These are phyloP conservation scores for Arctostaphylos glauca DNA, from an alignment of 148 eudicot genomes.

Conservation along the genomic window DNA sequence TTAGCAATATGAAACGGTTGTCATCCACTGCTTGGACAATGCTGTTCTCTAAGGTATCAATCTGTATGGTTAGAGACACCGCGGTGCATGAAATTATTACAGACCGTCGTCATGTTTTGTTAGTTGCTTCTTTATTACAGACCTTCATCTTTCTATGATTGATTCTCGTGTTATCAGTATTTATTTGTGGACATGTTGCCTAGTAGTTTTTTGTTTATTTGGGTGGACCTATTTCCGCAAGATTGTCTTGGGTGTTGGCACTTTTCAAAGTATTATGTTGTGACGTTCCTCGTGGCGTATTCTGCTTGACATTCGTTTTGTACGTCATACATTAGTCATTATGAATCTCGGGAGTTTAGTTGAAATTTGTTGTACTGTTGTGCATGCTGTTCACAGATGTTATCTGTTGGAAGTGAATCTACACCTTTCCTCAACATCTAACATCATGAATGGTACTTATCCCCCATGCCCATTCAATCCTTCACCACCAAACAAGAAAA, in stretches of 20 bases:
- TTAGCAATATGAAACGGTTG: slow-evolving; percentile 67
- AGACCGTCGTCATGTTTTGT: neutral
- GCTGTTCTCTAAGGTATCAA: slow-evolving; percentile 67
- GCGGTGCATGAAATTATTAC: neutral
- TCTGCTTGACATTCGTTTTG: neutral
- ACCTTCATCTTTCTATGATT: neutral
- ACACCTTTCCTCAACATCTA: neutral
- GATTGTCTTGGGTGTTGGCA: neutral
- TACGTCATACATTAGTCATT: neutral
- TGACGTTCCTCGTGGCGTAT: neutral
- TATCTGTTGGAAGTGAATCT: neutral
- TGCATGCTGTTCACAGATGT: neutral
- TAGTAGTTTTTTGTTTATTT: slow-evolving; percentile 3
- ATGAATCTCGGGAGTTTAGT: neutral
- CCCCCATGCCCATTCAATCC: neutral
- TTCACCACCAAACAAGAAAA: neutral
- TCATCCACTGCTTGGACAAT: slow-evolving; percentile 78
- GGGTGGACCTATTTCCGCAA: neutral
- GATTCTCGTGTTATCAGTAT: neutral
- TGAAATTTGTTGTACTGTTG: neutral
- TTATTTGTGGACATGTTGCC: neutral
- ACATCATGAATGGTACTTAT: neutral
- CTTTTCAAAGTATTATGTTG: neutral
- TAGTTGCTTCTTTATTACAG: neutral
- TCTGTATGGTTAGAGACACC: neutral